Evolutionary conservation across 805 yeast genomes (phyloP).

Genomic region (Ogataea allantospora): DNA sequence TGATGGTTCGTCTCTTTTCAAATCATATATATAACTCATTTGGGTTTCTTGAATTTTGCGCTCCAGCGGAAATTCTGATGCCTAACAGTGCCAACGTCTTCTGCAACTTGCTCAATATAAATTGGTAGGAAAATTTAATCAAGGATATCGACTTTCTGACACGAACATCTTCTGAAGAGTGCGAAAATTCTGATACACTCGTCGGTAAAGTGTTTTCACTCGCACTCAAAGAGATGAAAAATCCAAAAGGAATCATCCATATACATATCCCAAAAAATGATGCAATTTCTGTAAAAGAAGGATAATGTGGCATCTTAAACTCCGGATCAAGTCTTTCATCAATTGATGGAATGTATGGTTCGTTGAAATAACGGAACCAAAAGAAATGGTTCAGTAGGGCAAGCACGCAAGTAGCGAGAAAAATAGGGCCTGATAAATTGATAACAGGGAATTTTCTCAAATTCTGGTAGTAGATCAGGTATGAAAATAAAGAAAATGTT

Average conservation of each 20-base stretch:
- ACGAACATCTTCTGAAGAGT: constrained; percentile 25
- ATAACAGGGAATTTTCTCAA: constrained; percentile 82
- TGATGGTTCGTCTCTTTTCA: too few species aligned
- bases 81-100: constrained; percentile 57
- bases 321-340: constrained; percentile 55
- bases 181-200: constrained; percentile 28
- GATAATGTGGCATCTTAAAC: constrained; percentile 64
- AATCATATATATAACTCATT: constrained; percentile 31
- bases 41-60: constrained; percentile 22
- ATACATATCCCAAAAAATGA: constrained; percentile 91
- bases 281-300: constrained; percentile 86
- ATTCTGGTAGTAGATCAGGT: constrained; percentile 73
- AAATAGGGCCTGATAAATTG: constrained; percentile 65
- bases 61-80: constrained; percentile 42
- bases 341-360: constrained; percentile 70
- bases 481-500: constrained; percentile 65
- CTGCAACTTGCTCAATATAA: constrained; percentile 46
- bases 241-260: constrained; percentile 91
- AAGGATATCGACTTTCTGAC: constrained; percentile 55
- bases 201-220: constrained; percentile 83
- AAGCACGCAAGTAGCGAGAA: constrained; percentile 65
- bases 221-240: constrained; percentile 89
- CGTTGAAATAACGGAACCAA: constrained; percentile 85
- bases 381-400: constrained; percentile 79
- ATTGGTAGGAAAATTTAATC: constrained; percentile 64